Conservation (phyloP, 768 basidiomycete species). For the Suillus subalutaceus region DNA sequence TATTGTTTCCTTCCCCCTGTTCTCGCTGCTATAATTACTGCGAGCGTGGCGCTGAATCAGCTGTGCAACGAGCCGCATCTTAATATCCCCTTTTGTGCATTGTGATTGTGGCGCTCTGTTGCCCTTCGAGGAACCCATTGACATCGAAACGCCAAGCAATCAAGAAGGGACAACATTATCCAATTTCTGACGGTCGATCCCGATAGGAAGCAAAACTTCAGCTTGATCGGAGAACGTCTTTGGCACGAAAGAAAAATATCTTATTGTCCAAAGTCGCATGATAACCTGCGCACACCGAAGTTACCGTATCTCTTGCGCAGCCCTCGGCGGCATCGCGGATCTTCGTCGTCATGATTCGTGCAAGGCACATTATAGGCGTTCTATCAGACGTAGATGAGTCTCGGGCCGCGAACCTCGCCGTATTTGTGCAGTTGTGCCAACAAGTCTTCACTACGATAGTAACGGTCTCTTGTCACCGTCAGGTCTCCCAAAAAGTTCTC, state of each 20-base stretch:
- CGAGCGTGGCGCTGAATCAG: neutral
- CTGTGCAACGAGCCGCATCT: neutral
- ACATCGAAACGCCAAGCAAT: neutral
- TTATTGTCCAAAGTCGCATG: neutral
- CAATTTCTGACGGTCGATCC: neutral
- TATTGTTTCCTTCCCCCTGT: neutral
- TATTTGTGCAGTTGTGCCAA: neutral
- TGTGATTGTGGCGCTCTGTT: neutral
- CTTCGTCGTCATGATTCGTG: neutral
- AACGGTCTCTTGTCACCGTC: neutral
- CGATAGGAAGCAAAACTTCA: neutral
- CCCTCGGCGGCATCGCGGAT: neutral
- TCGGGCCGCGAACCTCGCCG: neutral
- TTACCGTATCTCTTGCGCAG: neutral
- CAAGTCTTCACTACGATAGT: neutral
- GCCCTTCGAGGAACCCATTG: neutral
- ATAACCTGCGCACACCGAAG: neutral
- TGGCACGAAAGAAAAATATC: neutral
- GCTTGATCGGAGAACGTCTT: neutral
- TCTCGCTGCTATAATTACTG: neutral
- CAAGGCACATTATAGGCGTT: neutral
- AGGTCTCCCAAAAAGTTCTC: neutral
- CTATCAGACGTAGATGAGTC: neutral
- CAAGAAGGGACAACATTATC: neutral
- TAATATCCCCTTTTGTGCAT: neutral